Conservation (phyloP, 2,329 filamentous ascomycete species). For the Botrytis cinerea region DNA sequence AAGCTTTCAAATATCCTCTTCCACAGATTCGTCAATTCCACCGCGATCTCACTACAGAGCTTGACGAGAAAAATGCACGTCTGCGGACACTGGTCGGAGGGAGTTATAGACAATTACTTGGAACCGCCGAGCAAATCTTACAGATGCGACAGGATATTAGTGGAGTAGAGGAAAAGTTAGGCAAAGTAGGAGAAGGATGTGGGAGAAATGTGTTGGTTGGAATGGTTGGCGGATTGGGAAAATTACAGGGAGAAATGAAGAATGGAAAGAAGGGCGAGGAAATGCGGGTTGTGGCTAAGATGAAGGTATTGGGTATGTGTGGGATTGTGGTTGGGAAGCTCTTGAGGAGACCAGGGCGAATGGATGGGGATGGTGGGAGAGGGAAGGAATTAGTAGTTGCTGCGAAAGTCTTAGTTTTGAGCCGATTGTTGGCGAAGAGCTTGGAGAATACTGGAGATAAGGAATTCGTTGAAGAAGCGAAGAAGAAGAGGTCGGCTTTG, state of each 20-base stretch:
- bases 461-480: constrained; percentile 56
- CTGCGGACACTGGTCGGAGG: constrained; percentile 65
- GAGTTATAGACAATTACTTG: constrained; percentile 84
- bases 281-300: constrained; percentile 44
- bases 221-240: constrained; percentile 60
- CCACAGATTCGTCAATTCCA: constrained; percentile 66
- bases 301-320: constrained; percentile 55
- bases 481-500: constrained; percentile 63
- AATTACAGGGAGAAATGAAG: constrained; percentile 45
- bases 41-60: constrained; percentile 57
- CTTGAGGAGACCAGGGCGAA: constrained; percentile 45
- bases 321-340: constrained; percentile 52
- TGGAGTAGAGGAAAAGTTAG: constrained; percentile 69
- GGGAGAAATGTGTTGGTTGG: constrained; percentile 69
- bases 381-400: constrained; percentile 54
- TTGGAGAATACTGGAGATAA: constrained; percentile 55
- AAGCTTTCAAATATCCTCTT: constrained; percentile 52
- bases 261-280: constrained; percentile 36
- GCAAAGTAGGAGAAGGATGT: constrained; percentile 73
- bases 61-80: constrained; percentile 63
- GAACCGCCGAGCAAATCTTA: constrained; percentile 91
- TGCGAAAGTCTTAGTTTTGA: constrained; percentile 74
- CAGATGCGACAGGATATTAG: constrained; percentile 81
- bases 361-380: constrained; percentile 29
- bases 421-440: constrained; percentile 72